These are phyloP conservation scores for Exophiala alcalophila DNA, from an alignment of 2,329 filamentous ascomycete genomes.

Conservation along the genomic window DNA sequence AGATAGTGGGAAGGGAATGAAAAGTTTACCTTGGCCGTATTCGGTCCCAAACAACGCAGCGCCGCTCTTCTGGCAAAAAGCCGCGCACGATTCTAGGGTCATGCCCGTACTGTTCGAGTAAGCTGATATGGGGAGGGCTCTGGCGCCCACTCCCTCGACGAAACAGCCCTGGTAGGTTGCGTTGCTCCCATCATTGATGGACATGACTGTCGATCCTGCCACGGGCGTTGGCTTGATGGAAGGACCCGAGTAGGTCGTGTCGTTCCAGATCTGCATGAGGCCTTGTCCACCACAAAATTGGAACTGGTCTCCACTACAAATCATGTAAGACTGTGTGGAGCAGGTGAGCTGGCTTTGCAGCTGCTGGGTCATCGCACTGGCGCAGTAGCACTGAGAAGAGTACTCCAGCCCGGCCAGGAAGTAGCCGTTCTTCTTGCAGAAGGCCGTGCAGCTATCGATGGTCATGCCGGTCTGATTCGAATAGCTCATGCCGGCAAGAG, in stretches of 20 bases:
- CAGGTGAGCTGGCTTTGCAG: constrained; percentile 17
- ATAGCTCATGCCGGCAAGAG: constrained; percentile 33
- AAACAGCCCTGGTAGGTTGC: constrained; percentile 43
- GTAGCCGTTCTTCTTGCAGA: constrained; percentile 28
- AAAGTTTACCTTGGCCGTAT: constrained; percentile 33
- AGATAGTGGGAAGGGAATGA: neutral
- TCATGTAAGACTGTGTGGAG: constrained; percentile 18
- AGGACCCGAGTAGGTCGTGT: constrained; percentile 20
- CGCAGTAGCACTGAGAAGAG: constrained; percentile 29
- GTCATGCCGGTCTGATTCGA: constrained; percentile 52
- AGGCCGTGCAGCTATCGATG: constrained; percentile 33
- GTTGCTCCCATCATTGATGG: constrained; percentile 11
- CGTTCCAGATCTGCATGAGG: constrained; percentile 25
- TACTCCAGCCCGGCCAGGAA: constrained; percentile 29
- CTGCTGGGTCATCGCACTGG: constrained; percentile 13
- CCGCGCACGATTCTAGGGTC: constrained; percentile 40
- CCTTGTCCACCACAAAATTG: constrained; percentile 23
- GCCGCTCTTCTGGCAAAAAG: constrained; percentile 26
- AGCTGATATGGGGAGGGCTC: constrained; percentile 21
- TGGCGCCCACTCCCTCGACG: constrained; percentile 35
- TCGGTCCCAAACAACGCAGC: constrained; percentile 41
- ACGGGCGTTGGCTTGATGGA: constrained; percentile 17
- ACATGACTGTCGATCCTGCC: constrained; percentile 10
- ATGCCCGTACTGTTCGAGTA: constrained; percentile 51
- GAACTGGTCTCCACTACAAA: constrained; percentile 22